These are phyloP conservation scores for Puccinellia tenuiflora DNA, from an alignment of 176 grass and related monocot species.

Conservation along the genomic window DNA sequence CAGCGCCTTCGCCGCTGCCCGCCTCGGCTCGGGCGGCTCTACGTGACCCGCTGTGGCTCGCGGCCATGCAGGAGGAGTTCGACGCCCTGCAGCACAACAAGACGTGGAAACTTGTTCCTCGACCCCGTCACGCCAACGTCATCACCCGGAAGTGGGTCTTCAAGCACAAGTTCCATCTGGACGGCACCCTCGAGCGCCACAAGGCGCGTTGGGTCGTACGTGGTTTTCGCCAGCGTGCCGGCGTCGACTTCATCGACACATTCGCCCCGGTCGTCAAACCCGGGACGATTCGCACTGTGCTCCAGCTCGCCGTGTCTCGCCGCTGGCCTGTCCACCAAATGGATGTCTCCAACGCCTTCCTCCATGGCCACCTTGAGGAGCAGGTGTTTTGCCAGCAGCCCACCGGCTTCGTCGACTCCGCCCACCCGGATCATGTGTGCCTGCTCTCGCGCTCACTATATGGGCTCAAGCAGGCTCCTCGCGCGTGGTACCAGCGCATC, in stretches of 20 bases:
- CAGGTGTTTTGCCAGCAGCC: too few species aligned
- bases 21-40: background rate
- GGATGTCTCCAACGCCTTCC: background rate
- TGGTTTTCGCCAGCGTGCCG: background rate
- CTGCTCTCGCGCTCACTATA: background rate
- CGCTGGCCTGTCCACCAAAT: background rate
- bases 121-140: background rate
- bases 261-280: background rate
- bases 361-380: background rate
- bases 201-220: background rate
- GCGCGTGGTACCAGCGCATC: background rate
- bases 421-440: background rate
- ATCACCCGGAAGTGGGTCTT: background rate
- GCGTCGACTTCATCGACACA: too few species aligned
- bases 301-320: background rate
- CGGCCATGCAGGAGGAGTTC: background rate
- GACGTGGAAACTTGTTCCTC: background rate
- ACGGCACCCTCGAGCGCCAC: background rate
- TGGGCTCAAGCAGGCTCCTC: background rate
- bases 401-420: background rate
- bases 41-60: background rate
- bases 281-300: background rate
- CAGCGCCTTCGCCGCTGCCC: background rate
- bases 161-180: background rate
- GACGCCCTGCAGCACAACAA: background rate